Percentiles rank a stretch among this genome's conserved stretches.
phyloP scores from a whole-genome alignment of 768 basidiomycete species.

The Tricholoma saponaceum region DNA sequence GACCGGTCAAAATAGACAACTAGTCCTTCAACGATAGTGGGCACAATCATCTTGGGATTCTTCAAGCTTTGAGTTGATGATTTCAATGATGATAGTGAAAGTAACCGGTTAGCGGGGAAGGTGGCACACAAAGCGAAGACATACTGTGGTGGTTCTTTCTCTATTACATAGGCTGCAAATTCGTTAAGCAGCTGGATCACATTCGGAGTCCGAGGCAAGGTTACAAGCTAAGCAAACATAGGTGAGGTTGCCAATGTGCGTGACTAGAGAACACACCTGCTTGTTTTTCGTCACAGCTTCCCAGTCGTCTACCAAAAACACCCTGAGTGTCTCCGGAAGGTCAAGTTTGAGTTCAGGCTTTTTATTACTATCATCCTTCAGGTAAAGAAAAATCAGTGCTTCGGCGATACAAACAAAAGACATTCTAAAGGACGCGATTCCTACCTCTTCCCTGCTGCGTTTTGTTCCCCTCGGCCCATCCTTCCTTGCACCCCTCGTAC shows the following conservation, averaged over 20 bases:
- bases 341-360: slow-evolving; percentile 88
- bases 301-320: slow-evolving; percentile 94
- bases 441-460: slow-evolving; percentile 70
- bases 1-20: slow-evolving; percentile 92
- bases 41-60: slow-evolving; percentile 64
- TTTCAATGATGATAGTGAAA: not conserved
- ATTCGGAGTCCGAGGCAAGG: slow-evolving; percentile 75
- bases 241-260: not conserved
- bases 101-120: not conserved
- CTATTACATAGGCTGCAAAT: slow-evolving; percentile 63
- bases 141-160: slow-evolving; percentile 45
- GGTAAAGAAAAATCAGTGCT: not conserved
- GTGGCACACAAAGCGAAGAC: slow-evolving; percentile 12
- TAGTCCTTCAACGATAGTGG: slow-evolving; percentile 82
- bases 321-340: slow-evolving; percentile 88
- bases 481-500: slow-evolving; percentile 41
- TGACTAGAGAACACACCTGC: slow-evolving; percentile 51
- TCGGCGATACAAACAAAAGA: not conserved
- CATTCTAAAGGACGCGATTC: not conserved
- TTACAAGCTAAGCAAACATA: slow-evolving; percentile 57
- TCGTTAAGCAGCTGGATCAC: slow-evolving; percentile 75
- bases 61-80: slow-evolving; percentile 43
- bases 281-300: slow-evolving; percentile 94
- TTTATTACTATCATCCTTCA: slow-evolving; percentile 69
- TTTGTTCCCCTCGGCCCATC: slow-evolving; percentile 66